Evolutionary conservation across 805 yeast genomes (phyloP).

Genomic region (Metschnikowia corniflorae): DNA sequence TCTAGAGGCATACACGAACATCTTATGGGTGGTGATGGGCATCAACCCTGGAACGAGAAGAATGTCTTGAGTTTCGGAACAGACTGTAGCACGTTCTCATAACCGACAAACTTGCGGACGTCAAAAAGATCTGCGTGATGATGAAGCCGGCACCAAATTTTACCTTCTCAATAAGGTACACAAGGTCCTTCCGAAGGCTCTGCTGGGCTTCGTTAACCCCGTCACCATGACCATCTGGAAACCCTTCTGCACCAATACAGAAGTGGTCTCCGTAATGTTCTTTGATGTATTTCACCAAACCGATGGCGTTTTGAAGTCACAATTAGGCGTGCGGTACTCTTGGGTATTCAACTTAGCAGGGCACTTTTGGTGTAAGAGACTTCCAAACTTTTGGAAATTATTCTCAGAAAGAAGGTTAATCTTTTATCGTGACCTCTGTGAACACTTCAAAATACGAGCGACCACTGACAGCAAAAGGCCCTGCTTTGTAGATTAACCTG

Average conservation of each 20-base stretch:
- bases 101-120: constrained; percentile 66
- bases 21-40: constrained; percentile 83
- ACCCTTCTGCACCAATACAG: constrained; percentile 95
- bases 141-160: constrained; percentile 94
- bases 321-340: constrained; percentile 54
- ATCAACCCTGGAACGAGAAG: constrained; percentile 82
- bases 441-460: too few relatives aligned
- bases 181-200: constrained; percentile 65
- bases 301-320: constrained; percentile 78
- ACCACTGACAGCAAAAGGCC: too few relatives aligned
- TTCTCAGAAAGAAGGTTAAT: too few relatives aligned
- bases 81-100: constrained; percentile 51
- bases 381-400: too few relatives aligned
- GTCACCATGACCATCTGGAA: constrained; percentile 96
- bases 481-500: too few relatives aligned
- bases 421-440: too few relatives aligned
- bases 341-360: too few relatives aligned
- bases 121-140: constrained; percentile 88
- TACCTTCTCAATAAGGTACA: constrained; percentile 76
- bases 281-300: constrained; percentile 78
- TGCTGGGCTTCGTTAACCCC: constrained; percentile 69
- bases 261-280: constrained; percentile 71
- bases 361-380: too few relatives aligned
- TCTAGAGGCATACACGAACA: constrained; percentile 84
- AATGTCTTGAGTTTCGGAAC: constrained; percentile 39